Percentiles rank a stretch among this genome's conserved stretches.
phyloP scores from a whole-genome alignment of 2,329 filamentous ascomycete genomes.

The Penicillium concentricum region DNA sequence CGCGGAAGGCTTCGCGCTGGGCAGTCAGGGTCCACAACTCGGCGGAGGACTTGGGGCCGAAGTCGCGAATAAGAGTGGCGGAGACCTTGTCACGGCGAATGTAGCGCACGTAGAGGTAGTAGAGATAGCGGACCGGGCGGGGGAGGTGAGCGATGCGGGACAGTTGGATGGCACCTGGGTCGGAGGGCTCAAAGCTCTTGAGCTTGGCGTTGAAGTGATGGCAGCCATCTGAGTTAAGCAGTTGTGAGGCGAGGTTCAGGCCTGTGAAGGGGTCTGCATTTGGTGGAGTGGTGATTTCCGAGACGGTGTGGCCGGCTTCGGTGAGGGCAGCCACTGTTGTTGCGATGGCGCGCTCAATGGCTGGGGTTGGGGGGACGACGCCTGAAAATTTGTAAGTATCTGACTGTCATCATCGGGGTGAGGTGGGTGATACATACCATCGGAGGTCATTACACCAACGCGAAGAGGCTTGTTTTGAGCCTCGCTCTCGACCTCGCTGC shows the following conservation, averaged over 20 bases:
- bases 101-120: slow-evolving; percentile 88
- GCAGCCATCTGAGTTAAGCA: slow-evolving; percentile 83
- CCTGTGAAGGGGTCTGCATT: slow-evolving; percentile 76
- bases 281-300: slow-evolving; percentile 63
- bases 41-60: slow-evolving; percentile 69
- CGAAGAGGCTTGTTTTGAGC: slow-evolving; percentile 63
- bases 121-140: slow-evolving; percentile 73
- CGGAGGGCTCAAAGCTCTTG: slow-evolving; percentile 73
- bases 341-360: slow-evolving; percentile 73
- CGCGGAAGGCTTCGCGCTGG: slow-evolving; percentile 73
- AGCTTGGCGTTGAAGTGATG: slow-evolving; percentile 76
- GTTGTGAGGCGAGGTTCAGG: slow-evolving; percentile 71
- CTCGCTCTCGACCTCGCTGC: slow-evolving; percentile 59
- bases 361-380: slow-evolving; percentile 82
- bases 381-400: slow-evolving; percentile 35
- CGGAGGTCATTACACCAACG: slow-evolving; percentile 74
- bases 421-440: slow-evolving; percentile 47
- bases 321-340: slow-evolving; percentile 68
- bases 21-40: slow-evolving; percentile 82
- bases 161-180: slow-evolving; percentile 74
- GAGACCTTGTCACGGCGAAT: slow-evolving; percentile 72
- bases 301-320: slow-evolving; percentile 72
- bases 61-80: slow-evolving; percentile 73
- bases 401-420: too few relatives aligned
- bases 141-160: slow-evolving; percentile 71